Evolutionary conservation across 202 grass and related monocot species (phyloP).

Genomic region (Alloteropsis angusta): DNA sequence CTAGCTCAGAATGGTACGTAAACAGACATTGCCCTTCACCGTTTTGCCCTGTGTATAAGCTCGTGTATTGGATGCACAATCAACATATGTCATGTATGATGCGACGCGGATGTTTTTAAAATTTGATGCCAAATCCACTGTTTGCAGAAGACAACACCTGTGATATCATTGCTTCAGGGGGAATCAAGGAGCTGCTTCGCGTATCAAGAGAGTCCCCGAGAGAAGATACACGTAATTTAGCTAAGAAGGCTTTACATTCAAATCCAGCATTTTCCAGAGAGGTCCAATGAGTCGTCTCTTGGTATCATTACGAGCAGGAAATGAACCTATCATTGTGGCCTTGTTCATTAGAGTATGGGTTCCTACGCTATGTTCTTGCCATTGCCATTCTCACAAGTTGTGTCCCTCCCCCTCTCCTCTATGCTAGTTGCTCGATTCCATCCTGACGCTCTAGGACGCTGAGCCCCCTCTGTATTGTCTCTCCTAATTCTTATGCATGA

Average conservation of each 20-base stretch:
- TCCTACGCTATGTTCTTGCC: not conserved
- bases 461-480: too few relatives aligned
- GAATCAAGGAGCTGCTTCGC: constrained; percentile 80
- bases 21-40: not conserved
- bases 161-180: constrained; percentile 69
- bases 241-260: constrained; percentile 73
- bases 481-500: too few relatives aligned
- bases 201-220: constrained; percentile 65
- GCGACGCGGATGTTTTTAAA: not conserved
- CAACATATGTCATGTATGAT: not conserved
- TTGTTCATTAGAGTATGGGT: not conserved
- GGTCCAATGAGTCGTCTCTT: constrained; percentile 24
- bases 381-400: not conserved
- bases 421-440: too few relatives aligned
- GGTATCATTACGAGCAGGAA: not conserved
- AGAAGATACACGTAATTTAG: constrained; percentile 70
- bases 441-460: too few relatives aligned
- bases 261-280: constrained; percentile 62
- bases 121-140: not conserved
- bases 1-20: constrained; percentile 82
- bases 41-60: not conserved
- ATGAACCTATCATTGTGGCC: not conserved
- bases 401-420: too few relatives aligned
- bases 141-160: constrained; percentile 66
- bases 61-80: not conserved